Percentiles rank a stretch among this genome's conserved stretches.
These are phyloP conservation scores for Capsella rubella DNA, from an alignment of 441 rosid species.

Conservation along the genomic window DNA sequence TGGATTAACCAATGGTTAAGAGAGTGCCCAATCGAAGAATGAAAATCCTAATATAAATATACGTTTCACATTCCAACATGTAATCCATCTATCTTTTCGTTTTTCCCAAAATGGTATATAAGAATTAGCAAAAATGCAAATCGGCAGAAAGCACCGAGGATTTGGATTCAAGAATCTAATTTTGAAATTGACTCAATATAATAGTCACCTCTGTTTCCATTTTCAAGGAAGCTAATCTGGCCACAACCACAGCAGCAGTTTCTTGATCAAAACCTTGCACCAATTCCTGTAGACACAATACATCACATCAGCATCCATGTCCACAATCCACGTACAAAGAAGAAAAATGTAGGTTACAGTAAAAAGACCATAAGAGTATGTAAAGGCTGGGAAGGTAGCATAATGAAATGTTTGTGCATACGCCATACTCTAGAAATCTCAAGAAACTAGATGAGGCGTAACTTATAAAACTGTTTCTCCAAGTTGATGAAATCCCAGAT, in stretches of 20 bases:
- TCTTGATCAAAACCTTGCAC: constrained; percentile 98
- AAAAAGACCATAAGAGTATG: not conserved
- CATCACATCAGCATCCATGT: constrained; percentile 33
- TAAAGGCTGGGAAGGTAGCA: constrained; percentile 3
- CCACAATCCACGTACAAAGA: constrained; percentile 9
- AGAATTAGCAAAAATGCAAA: constrained; percentile 9
- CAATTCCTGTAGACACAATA: constrained; percentile 67
- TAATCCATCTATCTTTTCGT: not conserved
- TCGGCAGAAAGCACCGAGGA: constrained; percentile 4
- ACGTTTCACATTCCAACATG: constrained; percentile 11
- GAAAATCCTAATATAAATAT: not conserved
- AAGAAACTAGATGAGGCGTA: not conserved
- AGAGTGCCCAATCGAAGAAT: not conserved
- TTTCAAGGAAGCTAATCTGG: constrained; percentile 88
- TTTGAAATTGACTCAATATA: constrained; percentile 9
- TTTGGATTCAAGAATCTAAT: constrained; percentile 9
- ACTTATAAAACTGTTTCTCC: constrained; percentile 3
- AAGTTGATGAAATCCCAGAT: not conserved
- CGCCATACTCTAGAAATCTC: constrained; percentile 1
- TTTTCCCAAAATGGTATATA: not conserved
- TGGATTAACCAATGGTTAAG: constrained; percentile 18
- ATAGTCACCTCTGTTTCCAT: constrained; percentile 90
- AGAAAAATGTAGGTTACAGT: not conserved
- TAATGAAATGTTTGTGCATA: not conserved
- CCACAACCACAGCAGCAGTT: constrained; percentile 98